Conservation (phyloP, 257 asterid genomes). For the Mitragyna speciosa region DNA sequence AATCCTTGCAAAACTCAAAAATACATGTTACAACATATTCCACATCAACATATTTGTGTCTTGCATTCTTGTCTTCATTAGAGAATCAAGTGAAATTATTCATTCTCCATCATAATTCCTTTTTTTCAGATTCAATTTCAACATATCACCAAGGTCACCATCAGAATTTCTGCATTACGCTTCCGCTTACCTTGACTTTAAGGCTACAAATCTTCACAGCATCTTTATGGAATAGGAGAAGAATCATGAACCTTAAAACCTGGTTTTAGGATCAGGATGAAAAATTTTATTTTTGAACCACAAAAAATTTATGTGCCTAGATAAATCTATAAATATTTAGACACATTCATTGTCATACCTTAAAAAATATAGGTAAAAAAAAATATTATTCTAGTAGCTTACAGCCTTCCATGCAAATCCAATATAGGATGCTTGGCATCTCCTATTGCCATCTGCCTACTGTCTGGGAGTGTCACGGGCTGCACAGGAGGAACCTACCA, state of each 20-base stretch:
- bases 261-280: neutral
- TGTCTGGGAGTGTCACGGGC: slow-evolving; percentile 21
- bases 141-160: neutral
- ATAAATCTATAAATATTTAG: no score
- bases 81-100: neutral
- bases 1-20: no score
- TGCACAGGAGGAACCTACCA: slow-evolving; percentile 4
- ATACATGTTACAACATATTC: no score
- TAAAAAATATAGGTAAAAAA: no score
- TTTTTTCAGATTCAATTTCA: neutral
- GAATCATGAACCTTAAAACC: neutral
- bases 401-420: neutral
- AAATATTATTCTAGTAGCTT: neutral
- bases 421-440: neutral
- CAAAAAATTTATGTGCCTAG: neutral
- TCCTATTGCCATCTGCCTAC: neutral
- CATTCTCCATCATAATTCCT: neutral
- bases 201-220: neutral
- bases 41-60: neutral
- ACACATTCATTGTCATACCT: neutral
- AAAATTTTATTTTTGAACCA: neutral
- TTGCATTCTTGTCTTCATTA: neutral
- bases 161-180: neutral
- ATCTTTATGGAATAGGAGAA: neutral
- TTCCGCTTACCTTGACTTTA: neutral